Percentiles rank a stretch among this genome's conserved stretches.
phyloP scores from a whole-genome alignment of 2,329 filamentous ascomycete species.

The Cercospora brassicicola region DNA sequence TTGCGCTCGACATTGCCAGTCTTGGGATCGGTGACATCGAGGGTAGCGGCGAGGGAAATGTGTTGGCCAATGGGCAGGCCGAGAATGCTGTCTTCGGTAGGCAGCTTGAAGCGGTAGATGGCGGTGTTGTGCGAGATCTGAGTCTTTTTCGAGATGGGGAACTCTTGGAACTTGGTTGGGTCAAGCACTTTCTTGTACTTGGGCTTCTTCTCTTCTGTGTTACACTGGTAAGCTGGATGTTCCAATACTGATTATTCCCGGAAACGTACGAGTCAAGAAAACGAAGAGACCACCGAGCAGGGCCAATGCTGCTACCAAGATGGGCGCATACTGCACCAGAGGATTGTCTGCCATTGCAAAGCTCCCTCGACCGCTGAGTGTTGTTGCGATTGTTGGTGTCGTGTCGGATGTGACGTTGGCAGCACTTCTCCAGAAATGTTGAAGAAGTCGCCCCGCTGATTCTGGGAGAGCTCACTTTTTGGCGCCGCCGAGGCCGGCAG shows the following conservation, averaged over 20 bases:
- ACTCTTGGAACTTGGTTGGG: constrained; percentile 84
- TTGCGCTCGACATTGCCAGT: constrained; percentile 71
- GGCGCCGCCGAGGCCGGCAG: constrained; percentile 1
- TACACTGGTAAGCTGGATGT: neutral
- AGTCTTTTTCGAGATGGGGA: constrained; percentile 91
- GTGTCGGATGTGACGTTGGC: neutral
- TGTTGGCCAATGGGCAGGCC: constrained; percentile 98
- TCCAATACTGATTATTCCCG: neutral
- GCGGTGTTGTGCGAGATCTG: constrained; percentile 97
- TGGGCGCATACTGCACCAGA: constrained; percentile 16
- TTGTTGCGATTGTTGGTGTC: neutral
- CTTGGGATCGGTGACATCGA: constrained; percentile 63
- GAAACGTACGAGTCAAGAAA: constrained; percentile 21
- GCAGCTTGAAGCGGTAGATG: constrained; percentile 95
- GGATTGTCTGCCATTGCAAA: constrained; percentile 12
- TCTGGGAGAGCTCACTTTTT: neutral
- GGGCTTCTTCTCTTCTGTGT: constrained; percentile 40
- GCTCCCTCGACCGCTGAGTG: neutral
- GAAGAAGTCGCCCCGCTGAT: constrained; percentile 1
- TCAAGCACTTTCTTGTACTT: constrained; percentile 81
- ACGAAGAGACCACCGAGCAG: constrained; percentile 20
- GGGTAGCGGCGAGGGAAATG: constrained; percentile 86
- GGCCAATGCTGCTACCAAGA: constrained; percentile 18
- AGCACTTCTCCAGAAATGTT: neutral
- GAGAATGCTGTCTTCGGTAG: constrained; percentile 74